Conservation (phyloP, 352 stramenopile species). For the Halophytophthora polymorphica region DNA sequence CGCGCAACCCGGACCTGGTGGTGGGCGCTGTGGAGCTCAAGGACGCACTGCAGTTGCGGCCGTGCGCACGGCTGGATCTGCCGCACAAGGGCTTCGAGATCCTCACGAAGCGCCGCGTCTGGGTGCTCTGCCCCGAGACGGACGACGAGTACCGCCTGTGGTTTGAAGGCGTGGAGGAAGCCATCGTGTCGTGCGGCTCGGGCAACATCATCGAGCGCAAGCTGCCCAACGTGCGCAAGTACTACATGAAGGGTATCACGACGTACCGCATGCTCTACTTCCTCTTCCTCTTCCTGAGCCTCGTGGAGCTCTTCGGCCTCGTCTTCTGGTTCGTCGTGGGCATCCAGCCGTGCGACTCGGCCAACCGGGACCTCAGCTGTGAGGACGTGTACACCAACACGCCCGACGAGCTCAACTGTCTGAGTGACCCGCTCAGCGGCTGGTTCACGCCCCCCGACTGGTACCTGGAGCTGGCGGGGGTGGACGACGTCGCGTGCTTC, state of each 20-base stretch:
- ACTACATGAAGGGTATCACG: slow-evolving; percentile 85
- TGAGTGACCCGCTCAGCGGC: slow-evolving; percentile 52
- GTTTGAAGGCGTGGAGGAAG: slow-evolving; percentile 76
- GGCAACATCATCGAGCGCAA: slow-evolving; percentile 86
- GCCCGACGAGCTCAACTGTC: slow-evolving; percentile 56
- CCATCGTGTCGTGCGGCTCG: slow-evolving; percentile 68
- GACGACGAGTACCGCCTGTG: slow-evolving; percentile 85
- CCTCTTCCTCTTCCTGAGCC: slow-evolving; percentile 64
- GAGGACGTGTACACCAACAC: slow-evolving; percentile 59
- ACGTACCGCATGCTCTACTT: slow-evolving; percentile 80
- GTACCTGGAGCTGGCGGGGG: slow-evolving; percentile 71
- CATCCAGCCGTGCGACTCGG: slow-evolving; percentile 66
- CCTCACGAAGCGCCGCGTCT: slow-evolving; percentile 78
- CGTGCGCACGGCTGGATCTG: slow-evolving; percentile 56
- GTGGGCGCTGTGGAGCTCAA: slow-evolving; percentile 66
- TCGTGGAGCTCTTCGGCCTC: slow-evolving; percentile 69
- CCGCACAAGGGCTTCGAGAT: slow-evolving; percentile 72
- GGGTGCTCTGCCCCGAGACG: slow-evolving; percentile 81
- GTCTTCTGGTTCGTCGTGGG: slow-evolving; percentile 83
- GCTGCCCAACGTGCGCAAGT: slow-evolving; percentile 86
- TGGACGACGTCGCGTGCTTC: slow-evolving; percentile 78
- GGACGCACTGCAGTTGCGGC: slow-evolving; percentile 64
- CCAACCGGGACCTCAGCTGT: slow-evolving; percentile 43
- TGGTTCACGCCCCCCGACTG: slow-evolving; percentile 66
- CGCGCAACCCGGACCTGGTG: slow-evolving; percentile 62